Evolutionary conservation across 139 green algal genomes (phyloP).

Genomic region (Closterium sp.): DNA sequence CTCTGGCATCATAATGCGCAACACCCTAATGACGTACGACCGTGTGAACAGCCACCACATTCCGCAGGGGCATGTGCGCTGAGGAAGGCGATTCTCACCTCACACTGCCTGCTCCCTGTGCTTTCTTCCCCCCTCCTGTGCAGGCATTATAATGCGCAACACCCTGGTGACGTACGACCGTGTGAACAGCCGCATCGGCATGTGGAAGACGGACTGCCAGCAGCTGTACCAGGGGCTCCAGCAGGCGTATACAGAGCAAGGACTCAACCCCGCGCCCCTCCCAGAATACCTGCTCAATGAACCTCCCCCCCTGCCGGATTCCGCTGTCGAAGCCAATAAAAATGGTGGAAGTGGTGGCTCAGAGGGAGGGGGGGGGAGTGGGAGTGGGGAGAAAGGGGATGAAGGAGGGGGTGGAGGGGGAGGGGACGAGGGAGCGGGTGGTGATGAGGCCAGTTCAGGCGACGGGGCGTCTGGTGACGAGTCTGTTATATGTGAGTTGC

Average conservation of each 20-base stretch:
- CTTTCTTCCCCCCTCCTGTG: not conserved
- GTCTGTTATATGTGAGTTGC: not conserved
- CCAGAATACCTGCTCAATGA: not conserved
- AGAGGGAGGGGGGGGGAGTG: too few species aligned
- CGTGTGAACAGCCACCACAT: slow-evolving; percentile 19
- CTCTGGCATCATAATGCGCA: slow-evolving; percentile 40
- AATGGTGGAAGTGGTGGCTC: not conserved
- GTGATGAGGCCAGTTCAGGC: not conserved
- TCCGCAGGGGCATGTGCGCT: slow-evolving; percentile 38
- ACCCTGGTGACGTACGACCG: slow-evolving; percentile 53
- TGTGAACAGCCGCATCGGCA: slow-evolving; percentile 27
- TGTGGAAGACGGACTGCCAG: slow-evolving; percentile 30
- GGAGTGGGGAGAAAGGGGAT: not conserved
- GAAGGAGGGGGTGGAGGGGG: not conserved
- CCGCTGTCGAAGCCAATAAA: not conserved
- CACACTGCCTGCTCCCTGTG: not conserved
- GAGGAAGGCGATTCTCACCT: not conserved
- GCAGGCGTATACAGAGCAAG: not conserved
- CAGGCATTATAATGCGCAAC: slow-evolving; percentile 50
- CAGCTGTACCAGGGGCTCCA: not conserved
- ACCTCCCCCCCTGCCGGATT: not conserved
- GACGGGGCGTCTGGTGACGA: not conserved
- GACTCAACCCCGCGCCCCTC: not conserved
- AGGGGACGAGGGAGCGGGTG: not conserved
- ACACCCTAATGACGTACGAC: slow-evolving; percentile 53